Percentiles rank a stretch among this genome's conserved stretches.
Conservation (phyloP, 2,329 filamentous ascomycete species). For the Incumbomyces delicatus region DNA sequence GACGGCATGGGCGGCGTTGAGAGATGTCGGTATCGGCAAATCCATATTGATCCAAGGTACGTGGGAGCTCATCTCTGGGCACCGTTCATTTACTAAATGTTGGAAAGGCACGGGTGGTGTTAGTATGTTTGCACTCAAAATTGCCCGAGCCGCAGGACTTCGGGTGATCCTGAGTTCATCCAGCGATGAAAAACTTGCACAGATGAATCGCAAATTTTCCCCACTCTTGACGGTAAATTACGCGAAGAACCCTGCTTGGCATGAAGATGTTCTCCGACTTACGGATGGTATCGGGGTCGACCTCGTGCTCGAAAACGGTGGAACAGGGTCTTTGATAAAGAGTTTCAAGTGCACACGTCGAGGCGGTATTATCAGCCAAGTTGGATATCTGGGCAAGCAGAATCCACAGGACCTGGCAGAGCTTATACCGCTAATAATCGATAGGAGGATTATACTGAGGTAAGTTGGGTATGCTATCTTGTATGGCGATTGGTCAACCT, state of each 20-base stretch:
- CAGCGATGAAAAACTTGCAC: constrained; percentile 26
- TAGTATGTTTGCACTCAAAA: constrained; percentile 27
- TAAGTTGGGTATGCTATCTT: constrained; percentile 8
- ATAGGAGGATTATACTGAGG: constrained; percentile 28
- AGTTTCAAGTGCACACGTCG: constrained; percentile 33
- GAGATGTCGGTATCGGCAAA: constrained; percentile 28
- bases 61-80: neutral
- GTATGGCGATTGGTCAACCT: neutral
- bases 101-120: constrained; percentile 29
- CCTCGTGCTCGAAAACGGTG: constrained; percentile 33
- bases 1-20: constrained; percentile 38
- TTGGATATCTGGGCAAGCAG: constrained; percentile 33
- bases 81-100: neutral
- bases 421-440: constrained; percentile 30
- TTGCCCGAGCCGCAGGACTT: constrained; percentile 25
- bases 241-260: constrained; percentile 22
- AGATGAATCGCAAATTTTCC: constrained; percentile 22
- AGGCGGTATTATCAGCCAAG: constrained; percentile 34
- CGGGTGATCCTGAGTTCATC: constrained; percentile 31
- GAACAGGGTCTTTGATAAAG: constrained; percentile 28
- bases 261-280: constrained; percentile 26
- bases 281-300: constrained; percentile 29
- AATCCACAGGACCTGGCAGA: constrained; percentile 26
- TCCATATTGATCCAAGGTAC: constrained; percentile 38
- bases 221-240: constrained; percentile 27